phyloP scores from a whole-genome alignment of 768 basidiomycete genomes.

The Tricholoma saponaceum region DNA sequence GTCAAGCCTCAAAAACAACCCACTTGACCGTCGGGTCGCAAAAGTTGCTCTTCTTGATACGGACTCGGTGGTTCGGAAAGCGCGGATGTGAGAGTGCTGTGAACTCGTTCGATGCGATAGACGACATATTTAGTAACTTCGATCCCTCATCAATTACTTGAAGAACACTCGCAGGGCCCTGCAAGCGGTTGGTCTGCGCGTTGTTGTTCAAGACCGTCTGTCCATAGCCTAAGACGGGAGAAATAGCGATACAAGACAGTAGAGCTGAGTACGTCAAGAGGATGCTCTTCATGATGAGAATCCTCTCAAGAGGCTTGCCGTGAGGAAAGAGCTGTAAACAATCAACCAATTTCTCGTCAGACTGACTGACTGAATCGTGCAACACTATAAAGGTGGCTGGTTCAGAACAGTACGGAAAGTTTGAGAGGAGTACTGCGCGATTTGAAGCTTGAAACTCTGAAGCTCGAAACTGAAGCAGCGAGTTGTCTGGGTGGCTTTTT shows the following conservation, averaged over 20 bases:
- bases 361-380: too few species aligned
- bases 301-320: too few species aligned
- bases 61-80: slow-evolving; percentile 50
- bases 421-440: too few species aligned
- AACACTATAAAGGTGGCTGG: too few species aligned
- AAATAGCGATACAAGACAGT: not conserved
- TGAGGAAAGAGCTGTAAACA: too few species aligned
- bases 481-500: too few species aligned
- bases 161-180: not conserved
- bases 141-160: not conserved
- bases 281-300: not conserved
- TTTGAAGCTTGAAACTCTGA: too few species aligned
- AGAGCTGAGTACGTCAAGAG: not conserved
- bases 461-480: too few species aligned
- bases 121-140: slow-evolving; percentile 19
- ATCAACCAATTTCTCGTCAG: too few species aligned
- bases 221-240: not conserved
- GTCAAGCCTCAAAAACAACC: slow-evolving; percentile 18
- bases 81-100: slow-evolving; percentile 41
- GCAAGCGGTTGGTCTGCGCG: not conserved
- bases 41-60: slow-evolving; percentile 58
- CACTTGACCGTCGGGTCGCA: slow-evolving; percentile 65
- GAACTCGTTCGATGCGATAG: slow-evolving; percentile 26
- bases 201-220: not conserved
- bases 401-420: too few species aligned